A percentile compares a stretch with the other conserved stretches of the same genome.
These are phyloP conservation scores for Sphaceloma murrayae DNA, from an alignment of 2,329 filamentous ascomycete genomes.

Conservation along the genomic window DNA sequence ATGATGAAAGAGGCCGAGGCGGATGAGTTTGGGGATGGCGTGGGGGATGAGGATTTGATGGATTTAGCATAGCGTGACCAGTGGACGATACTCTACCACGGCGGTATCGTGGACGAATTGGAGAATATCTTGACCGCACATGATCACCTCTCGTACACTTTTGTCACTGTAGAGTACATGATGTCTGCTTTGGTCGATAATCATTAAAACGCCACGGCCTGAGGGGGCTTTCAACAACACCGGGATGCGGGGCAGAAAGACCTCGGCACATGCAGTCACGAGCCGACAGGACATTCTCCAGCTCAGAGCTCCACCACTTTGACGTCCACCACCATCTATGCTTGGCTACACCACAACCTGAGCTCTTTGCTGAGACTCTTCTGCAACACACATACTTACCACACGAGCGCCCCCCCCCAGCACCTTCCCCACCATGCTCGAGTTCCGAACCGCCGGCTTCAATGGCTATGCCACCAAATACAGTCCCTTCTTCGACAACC, in stretches of 20 bases:
- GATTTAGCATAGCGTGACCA: constrained; percentile 22
- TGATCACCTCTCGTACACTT: no score
- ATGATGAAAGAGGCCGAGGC: constrained; percentile 27
- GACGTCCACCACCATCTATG: neutral
- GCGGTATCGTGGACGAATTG: constrained; percentile 30
- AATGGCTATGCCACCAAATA: constrained; percentile 98
- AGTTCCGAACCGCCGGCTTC: constrained; percentile 86
- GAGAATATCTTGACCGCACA: no score
- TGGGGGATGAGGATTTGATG: constrained; percentile 31
- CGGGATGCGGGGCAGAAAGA: neutral
- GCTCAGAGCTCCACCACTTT: neutral
- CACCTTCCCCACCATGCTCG: constrained; percentile 57
- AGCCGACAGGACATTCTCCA: neutral
- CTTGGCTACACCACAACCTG: neutral
- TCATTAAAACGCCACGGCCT: no score
- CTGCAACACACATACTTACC: neutral
- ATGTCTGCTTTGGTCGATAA: no score
- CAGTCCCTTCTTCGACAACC: constrained; percentile 94
- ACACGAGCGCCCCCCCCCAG: neutral
- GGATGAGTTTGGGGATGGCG: constrained; percentile 29
- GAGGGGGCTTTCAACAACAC: neutral
- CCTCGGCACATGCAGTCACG: constrained; percentile 3
- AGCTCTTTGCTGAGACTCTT: neutral
- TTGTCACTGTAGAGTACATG: no score
- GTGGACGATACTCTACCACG: no score